These are phyloP conservation scores for Rhinocladiella similis DNA, from an alignment of 2,329 filamentous ascomycete genomes.

Conservation along the genomic window DNA sequence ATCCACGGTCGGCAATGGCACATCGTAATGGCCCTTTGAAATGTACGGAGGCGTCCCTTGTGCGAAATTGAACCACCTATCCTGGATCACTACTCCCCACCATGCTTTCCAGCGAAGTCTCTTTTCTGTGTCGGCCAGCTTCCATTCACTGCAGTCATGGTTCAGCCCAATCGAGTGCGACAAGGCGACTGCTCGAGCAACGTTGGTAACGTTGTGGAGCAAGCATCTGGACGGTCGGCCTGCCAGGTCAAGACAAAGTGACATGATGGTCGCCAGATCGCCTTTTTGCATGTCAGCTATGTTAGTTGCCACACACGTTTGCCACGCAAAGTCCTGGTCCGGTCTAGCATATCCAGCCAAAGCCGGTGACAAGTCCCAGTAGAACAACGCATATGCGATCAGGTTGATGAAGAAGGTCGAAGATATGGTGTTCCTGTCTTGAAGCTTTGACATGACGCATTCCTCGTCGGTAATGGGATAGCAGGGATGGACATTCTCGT, in stretches of 20 bases:
- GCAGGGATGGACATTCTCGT: slow-evolving; percentile 58
- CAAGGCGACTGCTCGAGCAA: slow-evolving; percentile 54
- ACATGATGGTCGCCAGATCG: slow-evolving; percentile 58
- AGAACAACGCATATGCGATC: slow-evolving; percentile 59
- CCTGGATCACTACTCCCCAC: slow-evolving; percentile 60
- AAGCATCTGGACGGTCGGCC: slow-evolving; percentile 49
- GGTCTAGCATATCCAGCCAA: slow-evolving; percentile 51
- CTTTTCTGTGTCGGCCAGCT: slow-evolving; percentile 52
- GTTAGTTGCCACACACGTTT: slow-evolving; percentile 60
- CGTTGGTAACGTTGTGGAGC: slow-evolving; percentile 51
- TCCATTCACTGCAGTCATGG: slow-evolving; percentile 56
- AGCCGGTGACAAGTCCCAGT: slow-evolving; percentile 54
- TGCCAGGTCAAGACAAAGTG: slow-evolving; percentile 59
- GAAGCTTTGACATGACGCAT: slow-evolving; percentile 53
- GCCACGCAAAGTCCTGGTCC: slow-evolving; percentile 63
- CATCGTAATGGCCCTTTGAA: slow-evolving; percentile 55
- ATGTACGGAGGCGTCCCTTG: slow-evolving; percentile 58
- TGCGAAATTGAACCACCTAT: slow-evolving; percentile 58
- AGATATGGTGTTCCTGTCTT: slow-evolving; percentile 50
- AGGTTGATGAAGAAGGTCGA: slow-evolving; percentile 58
- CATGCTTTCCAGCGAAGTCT: slow-evolving; percentile 53
- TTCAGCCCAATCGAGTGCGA: slow-evolving; percentile 59
- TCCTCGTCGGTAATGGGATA: slow-evolving; percentile 61
- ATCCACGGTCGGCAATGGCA: slow-evolving; percentile 52
- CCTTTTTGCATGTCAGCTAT: slow-evolving; percentile 59